Conservation (phyloP, 2,329 filamentous ascomycete genomes). For the Botryotinia calthae region DNA sequence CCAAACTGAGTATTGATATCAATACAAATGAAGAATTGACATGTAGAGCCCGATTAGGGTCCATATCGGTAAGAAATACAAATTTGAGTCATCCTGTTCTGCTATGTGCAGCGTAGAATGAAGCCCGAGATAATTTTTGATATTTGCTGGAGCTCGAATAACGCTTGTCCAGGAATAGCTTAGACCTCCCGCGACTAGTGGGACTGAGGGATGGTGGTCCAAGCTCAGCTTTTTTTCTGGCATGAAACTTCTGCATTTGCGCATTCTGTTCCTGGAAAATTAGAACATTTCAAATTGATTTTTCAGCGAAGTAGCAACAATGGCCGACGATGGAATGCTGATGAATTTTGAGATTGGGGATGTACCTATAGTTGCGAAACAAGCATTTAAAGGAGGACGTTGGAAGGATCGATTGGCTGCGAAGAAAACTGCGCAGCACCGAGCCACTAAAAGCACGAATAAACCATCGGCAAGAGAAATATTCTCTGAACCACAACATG, state of each 20-base stretch:
- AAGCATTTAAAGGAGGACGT: slow-evolving; percentile 78
- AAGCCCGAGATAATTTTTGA: slow-evolving; percentile 31
- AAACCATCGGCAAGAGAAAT: slow-evolving; percentile 31
- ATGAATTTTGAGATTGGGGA: slow-evolving; percentile 84
- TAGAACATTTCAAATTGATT: slow-evolving; percentile 9
- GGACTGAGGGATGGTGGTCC: background rate
- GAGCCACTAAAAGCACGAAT: slow-evolving; percentile 41
- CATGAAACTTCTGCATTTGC: slow-evolving; percentile 26
- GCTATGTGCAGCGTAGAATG: slow-evolving; percentile 36
- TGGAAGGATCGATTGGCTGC: slow-evolving; percentile 88
- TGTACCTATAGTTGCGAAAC: slow-evolving; percentile 58
- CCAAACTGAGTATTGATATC: background rate
- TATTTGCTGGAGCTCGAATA: background rate
- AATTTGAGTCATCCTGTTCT: slow-evolving; percentile 34
- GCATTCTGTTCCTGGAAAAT: slow-evolving; percentile 13
- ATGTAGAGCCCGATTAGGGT: slow-evolving; percentile 27
- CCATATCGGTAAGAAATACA: slow-evolving; percentile 29
- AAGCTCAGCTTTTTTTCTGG: slow-evolving; percentile 19
- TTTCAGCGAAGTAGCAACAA: slow-evolving; percentile 41
- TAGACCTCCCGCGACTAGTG: slow-evolving; percentile 28
- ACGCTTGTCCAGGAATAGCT: slow-evolving; percentile 15
- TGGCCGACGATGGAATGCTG: slow-evolving; percentile 95
- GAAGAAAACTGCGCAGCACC: slow-evolving; percentile 62
- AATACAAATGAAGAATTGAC: background rate
- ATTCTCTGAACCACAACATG: slow-evolving; percentile 33